A percentile compares a stretch with the other conserved stretches of the same genome.
phyloP scores from a whole-genome alignment of 2,329 filamentous ascomycete species.

The Cordyceps cicadae region DNA sequence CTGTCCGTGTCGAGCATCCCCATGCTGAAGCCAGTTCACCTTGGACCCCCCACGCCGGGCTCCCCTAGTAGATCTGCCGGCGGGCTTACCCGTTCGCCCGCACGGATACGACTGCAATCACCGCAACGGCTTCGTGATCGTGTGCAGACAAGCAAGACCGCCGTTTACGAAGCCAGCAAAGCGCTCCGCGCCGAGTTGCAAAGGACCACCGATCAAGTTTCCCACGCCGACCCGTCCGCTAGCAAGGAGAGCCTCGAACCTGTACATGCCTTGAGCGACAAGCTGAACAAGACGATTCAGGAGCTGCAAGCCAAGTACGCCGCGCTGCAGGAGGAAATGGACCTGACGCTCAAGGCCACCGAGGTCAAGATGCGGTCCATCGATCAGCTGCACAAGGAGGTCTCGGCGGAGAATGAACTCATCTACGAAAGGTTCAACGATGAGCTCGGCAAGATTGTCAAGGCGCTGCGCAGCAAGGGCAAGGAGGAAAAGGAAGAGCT shows the following conservation, averaged over 20 bases:
- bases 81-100: slow-evolving; percentile 19
- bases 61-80: slow-evolving; percentile 15
- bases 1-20: slow-evolving; percentile 48
- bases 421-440: slow-evolving; percentile 87
- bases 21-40: slow-evolving; percentile 36
- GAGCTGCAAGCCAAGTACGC: slow-evolving; percentile 54
- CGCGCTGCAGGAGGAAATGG: slow-evolving; percentile 61
- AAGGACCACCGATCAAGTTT: not conserved
- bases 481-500: slow-evolving; percentile 75
- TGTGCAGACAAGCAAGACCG: slow-evolving; percentile 70
- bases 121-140: slow-evolving; percentile 75
- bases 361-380: slow-evolving; percentile 74
- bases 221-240: slow-evolving; percentile 30
- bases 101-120: slow-evolving; percentile 59
- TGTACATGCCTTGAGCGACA: slow-evolving; percentile 59
- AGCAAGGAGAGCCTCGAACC: slow-evolving; percentile 29
- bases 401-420: slow-evolving; percentile 83
- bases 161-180: slow-evolving; percentile 58
- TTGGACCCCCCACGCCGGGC: slow-evolving; percentile 20
- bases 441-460: slow-evolving; percentile 78
- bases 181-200: slow-evolving; percentile 4
- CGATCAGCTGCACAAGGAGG: slow-evolving; percentile 82
- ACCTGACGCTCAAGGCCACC: slow-evolving; percentile 60
- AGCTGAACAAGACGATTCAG: slow-evolving; percentile 50
- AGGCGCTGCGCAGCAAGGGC: slow-evolving; percentile 61